Conservation (phyloP, 257 asterid species). For the Catharanthus roseus region DNA sequence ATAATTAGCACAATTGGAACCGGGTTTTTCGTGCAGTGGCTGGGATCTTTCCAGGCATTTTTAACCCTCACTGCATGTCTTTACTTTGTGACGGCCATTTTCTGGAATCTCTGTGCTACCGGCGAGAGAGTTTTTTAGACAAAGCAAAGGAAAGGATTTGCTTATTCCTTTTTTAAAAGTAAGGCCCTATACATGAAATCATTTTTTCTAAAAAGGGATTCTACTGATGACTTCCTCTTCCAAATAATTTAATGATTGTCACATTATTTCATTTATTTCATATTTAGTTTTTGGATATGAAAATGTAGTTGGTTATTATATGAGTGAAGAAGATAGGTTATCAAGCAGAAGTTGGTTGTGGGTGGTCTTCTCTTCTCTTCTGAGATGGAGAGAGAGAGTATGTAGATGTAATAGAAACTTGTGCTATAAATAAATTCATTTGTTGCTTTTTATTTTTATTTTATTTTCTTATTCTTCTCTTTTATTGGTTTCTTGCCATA, state of each 20-base stretch:
- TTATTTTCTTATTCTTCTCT: not conserved
- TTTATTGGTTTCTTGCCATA: not conserved
- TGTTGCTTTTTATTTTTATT: not conserved
- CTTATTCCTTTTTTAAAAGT: too few relatives aligned
- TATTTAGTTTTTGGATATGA: not conserved
- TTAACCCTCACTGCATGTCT: constrained; percentile 86
- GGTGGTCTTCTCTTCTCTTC: too few relatives aligned
- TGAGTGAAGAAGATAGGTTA: not conserved
- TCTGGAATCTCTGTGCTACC: constrained; percentile 82
- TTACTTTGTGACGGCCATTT: constrained; percentile 64
- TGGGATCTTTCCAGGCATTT: constrained; percentile 89
- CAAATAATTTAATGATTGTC: not conserved
- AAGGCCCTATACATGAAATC: not conserved
- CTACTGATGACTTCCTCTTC: not conserved
- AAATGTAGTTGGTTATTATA: not conserved
- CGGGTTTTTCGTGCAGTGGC: constrained; percentile 83
- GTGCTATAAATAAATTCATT: not conserved
- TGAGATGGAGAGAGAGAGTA: not conserved
- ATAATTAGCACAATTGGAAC: constrained; percentile 87
- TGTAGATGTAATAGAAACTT: not conserved
- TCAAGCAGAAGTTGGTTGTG: not conserved
- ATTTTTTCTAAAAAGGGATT: too few relatives aligned
- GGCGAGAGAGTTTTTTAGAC: constrained; percentile 82
- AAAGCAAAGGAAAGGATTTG: too few relatives aligned
- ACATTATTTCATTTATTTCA: not conserved